Base-by-base conservation (phyloP, 2,329 filamentous ascomycete species). In the Basipetospora sp. region DNA sequence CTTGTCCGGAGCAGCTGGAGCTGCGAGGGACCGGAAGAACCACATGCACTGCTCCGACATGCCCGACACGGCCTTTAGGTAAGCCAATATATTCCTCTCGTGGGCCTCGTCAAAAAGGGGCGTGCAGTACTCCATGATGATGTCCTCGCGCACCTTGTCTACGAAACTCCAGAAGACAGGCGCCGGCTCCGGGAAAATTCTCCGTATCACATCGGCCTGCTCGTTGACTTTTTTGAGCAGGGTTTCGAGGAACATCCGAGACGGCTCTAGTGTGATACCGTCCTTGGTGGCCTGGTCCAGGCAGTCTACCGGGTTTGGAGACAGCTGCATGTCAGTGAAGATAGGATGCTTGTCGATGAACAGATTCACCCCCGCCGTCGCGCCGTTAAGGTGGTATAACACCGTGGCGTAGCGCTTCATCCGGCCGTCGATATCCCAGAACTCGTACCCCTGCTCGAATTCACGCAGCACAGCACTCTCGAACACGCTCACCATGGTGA, bases 391-490 rank as follows among this genome's bases (percentile, higher is more conserved):
- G 2, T 72, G 71, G 41, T 82, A 76, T 40, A 98, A 62, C 13
- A 98, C 86, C 48, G 85, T 76, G 2, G 87, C 87, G 56, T 94
- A 96, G 50, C 81, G 74, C 47, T 71, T 76, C 88, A 96, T 94
- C 38, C 77, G 70, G 2, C 84, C 86, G 45, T 93, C 81, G 38
- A 92, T 76, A 54, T 98, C 88, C 61, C 80, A 82, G 31, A 76
- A 77, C 53, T 90, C 84, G 47, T 92, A 93, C 4, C 85, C 90
- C 51, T 90, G 81, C 56, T 92, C 82, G 47, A 98, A 98, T 54
- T 98, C 90, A 34, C 81, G 73, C 36, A 94, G 61, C 3, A 92
- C 87, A 3, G 87, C 86, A 40, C 79, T 86, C 58, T 96, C 88
- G 50, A 98, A 98, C 42, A 90, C 77, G 27, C 70, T 70, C 45